These are phyloP conservation scores for Phylloboletellus chloephorus DNA, from an alignment of 1,284 basidiomycete species.

Conservation along the genomic window DNA sequence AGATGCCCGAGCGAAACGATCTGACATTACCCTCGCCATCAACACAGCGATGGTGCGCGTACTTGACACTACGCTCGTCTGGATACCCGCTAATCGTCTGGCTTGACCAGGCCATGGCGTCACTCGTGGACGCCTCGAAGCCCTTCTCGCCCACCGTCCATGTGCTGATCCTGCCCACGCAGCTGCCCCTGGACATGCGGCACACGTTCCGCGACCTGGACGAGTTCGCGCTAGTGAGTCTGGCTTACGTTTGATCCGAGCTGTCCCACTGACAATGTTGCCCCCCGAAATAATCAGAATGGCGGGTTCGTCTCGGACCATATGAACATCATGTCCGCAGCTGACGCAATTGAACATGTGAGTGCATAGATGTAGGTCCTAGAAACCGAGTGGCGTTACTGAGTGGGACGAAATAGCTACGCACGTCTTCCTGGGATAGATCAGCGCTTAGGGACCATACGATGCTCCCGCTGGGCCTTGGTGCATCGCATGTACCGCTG, in stretches of 20 bases:
- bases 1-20: conserved; percentile 52
- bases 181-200: conserved; percentile 62
- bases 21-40: conserved; percentile 58
- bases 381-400: not conserved
- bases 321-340: conserved; percentile 66
- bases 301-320: conserved; percentile 57
- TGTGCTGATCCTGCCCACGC: conserved; percentile 64
- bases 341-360: conserved; percentile 56
- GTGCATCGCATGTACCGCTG: conserved; percentile 30
- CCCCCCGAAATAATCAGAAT: conserved; percentile 43
- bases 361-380: conserved; percentile 20
- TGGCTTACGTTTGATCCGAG: not conserved
- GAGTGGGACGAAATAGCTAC: conserved; percentile 14
- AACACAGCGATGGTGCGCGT: conserved; percentile 46
- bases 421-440: conserved; percentile 26
- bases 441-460: conserved; percentile 36
- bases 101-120: conserved; percentile 48
- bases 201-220: conserved; percentile 63
- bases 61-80: conserved; percentile 2
- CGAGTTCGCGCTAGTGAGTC: conserved; percentile 51
- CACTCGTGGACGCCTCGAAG: conserved; percentile 41
- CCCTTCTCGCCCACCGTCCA: conserved; percentile 70
- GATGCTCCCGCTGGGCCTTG: conserved; percentile 54
- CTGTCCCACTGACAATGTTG: not conserved
- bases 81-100: not conserved